Base-by-base conservation (phyloP, 106 monocot species). In the Dioscorea alata region DNA sequence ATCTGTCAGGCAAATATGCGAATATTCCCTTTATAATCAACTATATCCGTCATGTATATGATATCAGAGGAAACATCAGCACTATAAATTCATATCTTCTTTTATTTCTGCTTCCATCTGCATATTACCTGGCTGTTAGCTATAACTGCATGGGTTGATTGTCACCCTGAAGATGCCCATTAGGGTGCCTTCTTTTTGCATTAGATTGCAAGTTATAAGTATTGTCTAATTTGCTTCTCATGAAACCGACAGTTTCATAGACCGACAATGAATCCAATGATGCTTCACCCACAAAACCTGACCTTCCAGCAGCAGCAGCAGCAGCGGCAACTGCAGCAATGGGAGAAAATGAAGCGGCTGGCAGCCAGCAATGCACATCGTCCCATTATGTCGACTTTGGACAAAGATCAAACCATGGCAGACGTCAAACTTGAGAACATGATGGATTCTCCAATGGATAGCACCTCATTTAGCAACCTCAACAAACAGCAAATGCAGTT, bases 281-380 rank as follows among this genome's bases (percentile, higher is more conserved):
- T 83, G 67, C 49, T 76, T 74, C 81, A 82, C 23, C 18, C 84
- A 0, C 94, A 94, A 75, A 90, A 74, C 58, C 60, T 88, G 53
- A 64, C 83, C 23, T 82, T 76, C 48, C 88, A 90, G 50, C 86
- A 85, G 66, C 88, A 86, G 25, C 88, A 90, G 50, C 86, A 85
- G 66, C 88, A 86, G 25, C 86, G 80, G 63, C 79, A 82, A 28
- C 80, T 72, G 33, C 70, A 73, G 50, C 66, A 69, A 51, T 66
- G 60, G 77, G 66, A 83, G 33, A 66, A 75, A 58, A n/a, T 81
- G 13, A 65, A 79, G 23, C 73, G 74, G 23, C 74, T 25, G 56
- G 51, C 69, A 16, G 48, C 80, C 19, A 76, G 60, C 33, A 76
- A 60, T 24, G 73, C 86, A 50, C 81, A 75, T 17, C 70, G 84